Evolutionary conservation across 2,329 filamentous ascomycete genomes (phyloP).

Genomic region (Drechmeria coniospora): DNA sequence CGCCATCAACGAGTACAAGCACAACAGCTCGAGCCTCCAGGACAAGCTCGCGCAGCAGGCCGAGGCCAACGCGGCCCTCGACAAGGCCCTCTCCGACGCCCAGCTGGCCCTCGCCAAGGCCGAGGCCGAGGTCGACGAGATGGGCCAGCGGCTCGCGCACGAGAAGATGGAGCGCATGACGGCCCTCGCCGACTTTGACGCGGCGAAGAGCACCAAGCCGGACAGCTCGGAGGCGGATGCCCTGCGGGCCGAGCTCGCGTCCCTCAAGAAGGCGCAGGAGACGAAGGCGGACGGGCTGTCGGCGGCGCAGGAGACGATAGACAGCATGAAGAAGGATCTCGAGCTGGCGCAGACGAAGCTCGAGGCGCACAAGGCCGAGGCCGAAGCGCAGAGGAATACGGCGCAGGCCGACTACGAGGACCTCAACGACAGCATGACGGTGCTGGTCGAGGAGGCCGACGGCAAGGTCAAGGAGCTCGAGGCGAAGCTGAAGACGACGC

Average conservation of each 20-base stretch:
- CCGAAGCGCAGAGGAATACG: constrained; percentile 37
- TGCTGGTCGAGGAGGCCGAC: constrained; percentile 43
- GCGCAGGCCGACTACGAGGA: constrained; percentile 44
- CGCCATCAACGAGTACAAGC: constrained; percentile 23
- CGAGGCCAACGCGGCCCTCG: constrained; percentile 19
- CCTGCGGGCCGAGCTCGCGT: constrained; percentile 33
- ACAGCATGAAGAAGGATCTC: constrained; percentile 24
- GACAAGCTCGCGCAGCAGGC: constrained; percentile 21
- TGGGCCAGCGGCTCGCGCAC: constrained; percentile 38
- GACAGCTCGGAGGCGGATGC: constrained; percentile 39
- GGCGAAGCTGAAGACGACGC: constrained; percentile 30
- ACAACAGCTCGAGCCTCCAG: constrained; percentile 16
- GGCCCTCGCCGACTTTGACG: constrained; percentile 45
- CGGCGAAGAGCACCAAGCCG: constrained; percentile 36
- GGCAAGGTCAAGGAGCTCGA: constrained; percentile 36
- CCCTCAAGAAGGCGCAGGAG: constrained; percentile 30
- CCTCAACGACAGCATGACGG: constrained; percentile 46
- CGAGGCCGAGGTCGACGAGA: constrained; percentile 30
- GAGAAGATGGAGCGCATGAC: constrained; percentile 46
- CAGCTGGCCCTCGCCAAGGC: constrained; percentile 28
- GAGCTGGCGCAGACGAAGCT: constrained; percentile 35
- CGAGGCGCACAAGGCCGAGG: constrained; percentile 33
- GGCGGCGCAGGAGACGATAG: constrained; percentile 18
- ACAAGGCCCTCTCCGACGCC: constrained; percentile 20
- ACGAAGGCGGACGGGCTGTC: constrained; percentile 20